Base-by-base conservation (phyloP, 2,329 filamentous ascomycete genomes). In the Colletotrichum lupini region DNA sequence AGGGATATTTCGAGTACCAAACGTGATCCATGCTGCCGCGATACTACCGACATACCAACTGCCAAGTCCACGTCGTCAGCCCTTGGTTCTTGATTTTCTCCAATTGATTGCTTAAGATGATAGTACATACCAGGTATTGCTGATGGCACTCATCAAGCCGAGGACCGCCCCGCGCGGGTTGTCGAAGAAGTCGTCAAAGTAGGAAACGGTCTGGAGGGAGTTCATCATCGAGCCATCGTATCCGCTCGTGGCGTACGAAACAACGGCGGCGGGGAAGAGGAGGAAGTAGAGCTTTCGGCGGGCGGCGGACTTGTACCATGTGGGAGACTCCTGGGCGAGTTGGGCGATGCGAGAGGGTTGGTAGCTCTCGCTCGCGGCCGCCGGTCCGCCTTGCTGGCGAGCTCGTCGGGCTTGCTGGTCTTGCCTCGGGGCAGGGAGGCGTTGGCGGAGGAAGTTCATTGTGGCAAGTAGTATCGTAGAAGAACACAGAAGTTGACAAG, bases 191-290 rank as follows among this genome's bases (percentile, higher is more conserved):
- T 81, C 80, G 46, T 85, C 80, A 84, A 84, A 86, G 16, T 81
- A 79, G 0, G 80, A 76, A 0, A 86, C 78, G 0, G 83, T 80
- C 74, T 88, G 86, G 1, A 88, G 76, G 6, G 83, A 84, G 74
- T 88, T 87, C 81, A 88, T 85, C 82, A 88, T 85, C 22, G 82
- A 84, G 3, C 85, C 85, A 76, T 87, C 85, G 64, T 87, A 88
- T 1, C 86, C 85, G 68, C 84, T 86, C 5, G 87, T 88, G 32
- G 80, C 80, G 35, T 82, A 82, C 0, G 80, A 81, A 1, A 82
- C 78, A 52, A 83, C 79, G 32, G 79, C 78, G 1, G 81, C 81
- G 2, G 81, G 80, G 53, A 82, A 80, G 5, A 83, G 78, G 2
- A 79, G 76, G 30, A 80, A 75, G 65, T 82, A 83, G 0, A 83